Conservation (phyloP, 2,329 filamentous ascomycete genomes). For the Exophiala dermatitidis region DNA sequence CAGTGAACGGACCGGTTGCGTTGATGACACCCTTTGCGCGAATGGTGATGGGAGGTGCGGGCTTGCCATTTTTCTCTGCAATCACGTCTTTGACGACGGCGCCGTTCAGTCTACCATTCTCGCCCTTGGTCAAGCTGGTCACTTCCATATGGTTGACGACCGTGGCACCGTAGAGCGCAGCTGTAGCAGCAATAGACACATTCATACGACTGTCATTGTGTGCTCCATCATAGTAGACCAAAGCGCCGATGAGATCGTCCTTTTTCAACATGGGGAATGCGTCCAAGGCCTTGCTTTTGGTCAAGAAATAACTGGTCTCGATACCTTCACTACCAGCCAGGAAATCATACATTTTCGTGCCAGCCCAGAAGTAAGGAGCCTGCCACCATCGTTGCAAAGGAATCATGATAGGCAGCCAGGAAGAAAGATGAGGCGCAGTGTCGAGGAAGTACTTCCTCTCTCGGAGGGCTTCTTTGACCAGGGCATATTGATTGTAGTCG, state of each 20-base stretch:
- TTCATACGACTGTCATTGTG: constrained; percentile 94
- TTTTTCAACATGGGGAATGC: constrained; percentile 84
- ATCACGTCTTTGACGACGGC: constrained; percentile 67
- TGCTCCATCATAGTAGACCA: constrained; percentile 87
- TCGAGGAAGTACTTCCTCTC: constrained; percentile 78
- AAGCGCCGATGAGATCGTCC: constrained; percentile 67
- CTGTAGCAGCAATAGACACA: constrained; percentile 78
- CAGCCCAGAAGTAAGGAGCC: constrained; percentile 64
- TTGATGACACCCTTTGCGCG: constrained; percentile 78
- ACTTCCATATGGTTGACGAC: constrained; percentile 80
- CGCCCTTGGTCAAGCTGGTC: constrained; percentile 67
- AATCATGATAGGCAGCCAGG: constrained; percentile 76
- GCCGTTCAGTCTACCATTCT: constrained; percentile 63
- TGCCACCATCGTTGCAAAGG: constrained; percentile 79
- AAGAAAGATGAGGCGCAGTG: constrained; percentile 73
- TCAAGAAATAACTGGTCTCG: constrained; percentile 82
- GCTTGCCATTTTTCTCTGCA: constrained; percentile 56
- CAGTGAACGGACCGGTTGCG: constrained; percentile 80
- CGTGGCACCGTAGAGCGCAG: constrained; percentile 76
- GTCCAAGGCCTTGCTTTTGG: constrained; percentile 76
- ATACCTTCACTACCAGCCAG: constrained; percentile 80
- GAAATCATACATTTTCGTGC: constrained; percentile 75
- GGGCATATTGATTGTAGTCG: constrained; percentile 69
- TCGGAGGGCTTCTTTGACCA: constrained; percentile 73
- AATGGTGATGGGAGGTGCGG: constrained; percentile 52